Base-by-base conservation (phyloP, 192 early-diverging fungal species). In the Phlyctochytrium planicorne region DNA sequence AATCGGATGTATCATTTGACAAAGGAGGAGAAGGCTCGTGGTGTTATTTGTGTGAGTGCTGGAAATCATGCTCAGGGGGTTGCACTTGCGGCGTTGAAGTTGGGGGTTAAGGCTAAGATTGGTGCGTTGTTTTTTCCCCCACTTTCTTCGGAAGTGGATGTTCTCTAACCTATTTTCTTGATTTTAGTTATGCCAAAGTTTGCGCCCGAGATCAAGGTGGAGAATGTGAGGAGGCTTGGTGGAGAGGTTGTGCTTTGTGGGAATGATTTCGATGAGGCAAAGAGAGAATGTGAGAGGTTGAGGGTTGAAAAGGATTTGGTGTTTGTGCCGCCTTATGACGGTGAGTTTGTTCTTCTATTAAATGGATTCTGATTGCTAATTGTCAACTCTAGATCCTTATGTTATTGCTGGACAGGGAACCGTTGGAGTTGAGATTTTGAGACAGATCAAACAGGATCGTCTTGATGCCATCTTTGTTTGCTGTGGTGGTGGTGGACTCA, bases 371-470 rank as follows among this genome's bases (percentile, higher is more conserved):
- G 4, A 12, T 66, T 62, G 64, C 6, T 23, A 17, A 27, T 24
- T 64, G 20, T 65, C 53, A 12, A 6, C 2, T 20, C 20, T 29
- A 69, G 67, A 79, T 64, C 73, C 74, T 31, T 74, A 61, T 29
- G 79, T 82, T 1, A 84, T 84, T 63, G 82, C 82, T 27, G 82
- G 82, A 1, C 82, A 84, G 60, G 82, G 82, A 37, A 84, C 82
- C 16, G 67, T 84, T 52, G 82, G 76, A 4, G 67, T 83, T 20
- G 83, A 84, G 62, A 78, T 84, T 30, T 66, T 85, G 25, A 62
- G 74, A 24, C 82, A 84, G 53, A 29, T 77, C 32, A 30, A 72
- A 16, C 79, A 73, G 52, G 70, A 74, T 14, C 61, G 67, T 3
- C 69, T 82, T 2, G 74, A 76, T 59, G 82, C 78, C 25, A 80